phyloP scores from a whole-genome alignment of 768 basidiomycete genomes.

The Imleria badia region DNA sequence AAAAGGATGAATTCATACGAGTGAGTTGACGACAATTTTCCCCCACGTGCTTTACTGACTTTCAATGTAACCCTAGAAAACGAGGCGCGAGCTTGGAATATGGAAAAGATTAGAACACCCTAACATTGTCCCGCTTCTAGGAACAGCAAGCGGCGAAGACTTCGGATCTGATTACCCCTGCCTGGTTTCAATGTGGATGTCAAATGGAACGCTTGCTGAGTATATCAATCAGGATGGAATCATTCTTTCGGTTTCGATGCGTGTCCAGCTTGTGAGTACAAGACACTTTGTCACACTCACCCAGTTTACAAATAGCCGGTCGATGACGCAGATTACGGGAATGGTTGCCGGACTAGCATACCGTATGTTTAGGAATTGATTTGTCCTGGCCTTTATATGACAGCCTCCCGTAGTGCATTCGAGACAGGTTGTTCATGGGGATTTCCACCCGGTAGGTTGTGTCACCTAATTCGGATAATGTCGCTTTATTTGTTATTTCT shows the following conservation, averaged over 20 bases:
- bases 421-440: background rate
- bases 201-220: no score
- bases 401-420: background rate
- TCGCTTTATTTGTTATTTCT: background rate
- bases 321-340: background rate
- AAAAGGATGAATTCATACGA: background rate
- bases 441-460: constrained; percentile 9
- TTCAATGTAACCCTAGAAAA: background rate
- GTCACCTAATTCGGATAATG: background rate
- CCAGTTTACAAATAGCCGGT: no score
- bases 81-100: constrained; percentile 2
- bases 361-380: background rate
- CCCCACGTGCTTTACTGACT: background rate
- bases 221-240: no score
- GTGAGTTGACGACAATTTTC: background rate
- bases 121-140: constrained; percentile 10
- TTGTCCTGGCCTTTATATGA: background rate
- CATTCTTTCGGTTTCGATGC: no score
- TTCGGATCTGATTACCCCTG: background rate
- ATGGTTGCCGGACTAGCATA: constrained; percentile 1
- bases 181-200: no score
- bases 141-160: background rate
- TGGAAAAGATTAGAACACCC: constrained; percentile 8
- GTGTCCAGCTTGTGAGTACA: no score
- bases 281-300: no score